These are phyloP conservation scores for Fraxinus velutina DNA, from an alignment of 305 asterid genomes.

Conservation along the genomic window DNA sequence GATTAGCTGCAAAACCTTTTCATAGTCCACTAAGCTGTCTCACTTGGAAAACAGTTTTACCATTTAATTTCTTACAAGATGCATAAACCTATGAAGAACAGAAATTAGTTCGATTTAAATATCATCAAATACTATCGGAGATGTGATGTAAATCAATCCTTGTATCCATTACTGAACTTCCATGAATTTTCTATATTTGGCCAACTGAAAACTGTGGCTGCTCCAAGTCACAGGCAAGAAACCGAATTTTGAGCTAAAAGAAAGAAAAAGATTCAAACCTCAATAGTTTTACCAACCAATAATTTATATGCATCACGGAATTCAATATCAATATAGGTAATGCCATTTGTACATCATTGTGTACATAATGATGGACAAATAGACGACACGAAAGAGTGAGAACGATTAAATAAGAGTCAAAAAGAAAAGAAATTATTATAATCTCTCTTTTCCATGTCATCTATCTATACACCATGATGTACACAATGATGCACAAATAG, in stretches of 20 bases:
- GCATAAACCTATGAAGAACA: not conserved
- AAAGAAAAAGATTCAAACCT: not conserved
- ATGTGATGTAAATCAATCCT: not conserved
- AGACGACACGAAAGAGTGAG: not conserved
- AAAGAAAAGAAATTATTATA: not conserved
- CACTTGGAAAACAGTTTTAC: not conserved
- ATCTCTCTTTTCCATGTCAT: not conserved
- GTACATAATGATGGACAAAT: no score
- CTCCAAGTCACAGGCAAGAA: not conserved
- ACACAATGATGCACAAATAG: not conserved
- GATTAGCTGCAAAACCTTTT: not conserved
- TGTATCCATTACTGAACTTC: not conserved
- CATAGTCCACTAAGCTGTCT: not conserved
- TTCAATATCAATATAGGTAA: not conserved
- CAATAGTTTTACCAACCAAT: not conserved
- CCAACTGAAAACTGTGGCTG: conserved; percentile 5
- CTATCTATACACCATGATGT: not conserved
- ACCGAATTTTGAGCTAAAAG: not conserved
- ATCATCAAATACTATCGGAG: not conserved
- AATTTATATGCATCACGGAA: not conserved
- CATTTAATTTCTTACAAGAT: not conserved
- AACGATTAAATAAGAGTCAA: not conserved
- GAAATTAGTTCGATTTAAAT: not conserved
- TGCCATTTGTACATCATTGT: not conserved
- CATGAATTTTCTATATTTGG: not conserved